Evolutionary conservation across 208 protist genomes (phyloP).

Genomic region (Crithidia fasciculata): DNA sequence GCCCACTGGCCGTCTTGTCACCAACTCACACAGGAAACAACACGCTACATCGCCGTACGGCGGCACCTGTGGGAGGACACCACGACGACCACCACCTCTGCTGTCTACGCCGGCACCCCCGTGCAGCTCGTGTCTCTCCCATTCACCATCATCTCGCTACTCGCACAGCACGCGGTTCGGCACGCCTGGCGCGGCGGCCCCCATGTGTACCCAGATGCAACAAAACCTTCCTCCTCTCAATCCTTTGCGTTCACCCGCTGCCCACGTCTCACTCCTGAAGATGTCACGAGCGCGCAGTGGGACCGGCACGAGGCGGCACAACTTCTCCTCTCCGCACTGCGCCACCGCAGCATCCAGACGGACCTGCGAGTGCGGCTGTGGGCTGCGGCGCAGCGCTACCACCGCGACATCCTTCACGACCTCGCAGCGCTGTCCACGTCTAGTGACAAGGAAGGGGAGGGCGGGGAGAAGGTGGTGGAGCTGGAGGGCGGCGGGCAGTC

Average conservation of each 20-base stretch:
- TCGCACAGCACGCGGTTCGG: slow-evolving; percentile 17
- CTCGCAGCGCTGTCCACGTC: slow-evolving; percentile 1
- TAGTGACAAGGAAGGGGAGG: too few species aligned
- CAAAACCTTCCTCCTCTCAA: not conserved
- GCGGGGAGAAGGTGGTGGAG: not conserved
- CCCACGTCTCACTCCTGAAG: not conserved
- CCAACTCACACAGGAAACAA: not conserved
- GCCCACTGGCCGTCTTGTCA: not conserved
- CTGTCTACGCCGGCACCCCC: not conserved
- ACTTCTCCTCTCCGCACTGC: slow-evolving; percentile 8
- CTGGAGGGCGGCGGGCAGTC: too few species aligned
- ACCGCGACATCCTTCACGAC: slow-evolving; percentile 9
- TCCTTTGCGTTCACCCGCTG: not conserved
- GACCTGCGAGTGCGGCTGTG: slow-evolving; percentile 20
- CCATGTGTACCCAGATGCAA: slow-evolving; percentile 3
- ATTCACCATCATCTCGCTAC: not conserved
- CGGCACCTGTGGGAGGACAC: slow-evolving; percentile 3
- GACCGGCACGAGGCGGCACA: slow-evolving; percentile 21
- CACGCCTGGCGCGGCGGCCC: slow-evolving; percentile 21
- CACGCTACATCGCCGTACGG: slow-evolving; percentile 12
- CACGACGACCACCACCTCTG: not conserved
- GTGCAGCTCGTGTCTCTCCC: not conserved
- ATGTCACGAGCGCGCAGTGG: slow-evolving; percentile 22
- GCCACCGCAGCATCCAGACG: slow-evolving; percentile 8
- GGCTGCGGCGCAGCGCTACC: slow-evolving; percentile 21